These are phyloP conservation scores for Cochlearia excelsa DNA, from an alignment of 345 rosid genomes.

Conservation along the genomic window DNA sequence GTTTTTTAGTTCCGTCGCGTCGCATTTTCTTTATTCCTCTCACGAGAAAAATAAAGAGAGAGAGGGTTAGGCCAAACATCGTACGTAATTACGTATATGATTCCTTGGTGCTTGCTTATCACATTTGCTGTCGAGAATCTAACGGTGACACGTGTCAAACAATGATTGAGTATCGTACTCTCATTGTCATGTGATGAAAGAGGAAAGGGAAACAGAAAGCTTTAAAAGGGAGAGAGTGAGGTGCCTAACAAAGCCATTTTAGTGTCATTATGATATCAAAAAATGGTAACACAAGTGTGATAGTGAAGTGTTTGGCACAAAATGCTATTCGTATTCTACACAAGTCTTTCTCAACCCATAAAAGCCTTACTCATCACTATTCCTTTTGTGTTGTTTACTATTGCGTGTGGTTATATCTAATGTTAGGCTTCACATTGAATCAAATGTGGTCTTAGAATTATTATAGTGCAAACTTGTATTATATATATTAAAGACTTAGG, in stretches of 20 bases:
- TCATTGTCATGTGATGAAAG: not conserved
- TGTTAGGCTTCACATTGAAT: constrained; percentile 4
- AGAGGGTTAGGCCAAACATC: constrained; percentile 16
- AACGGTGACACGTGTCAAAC: constrained; percentile 18
- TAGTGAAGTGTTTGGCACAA: constrained; percentile 30
- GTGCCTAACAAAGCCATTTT: constrained; percentile 23
- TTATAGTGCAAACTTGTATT: too few species aligned
- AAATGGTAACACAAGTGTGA: not conserved
- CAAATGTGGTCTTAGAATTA: constrained; percentile 1
- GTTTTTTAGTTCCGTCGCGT: not conserved
- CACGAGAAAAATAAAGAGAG: not conserved
- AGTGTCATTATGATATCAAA: constrained; percentile 8
- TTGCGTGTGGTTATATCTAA: constrained; percentile 16
- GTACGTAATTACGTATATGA: constrained; percentile 9
- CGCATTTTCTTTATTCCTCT: not conserved
- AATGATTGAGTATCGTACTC: constrained; percentile 16
- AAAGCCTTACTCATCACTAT: constrained; percentile 19
- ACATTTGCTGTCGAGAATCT: constrained; percentile 17
- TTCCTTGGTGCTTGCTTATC: constrained; percentile 20
- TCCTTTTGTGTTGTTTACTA: constrained; percentile 4
- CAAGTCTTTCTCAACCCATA: constrained; percentile 21
- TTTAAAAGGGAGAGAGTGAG: constrained; percentile 20
- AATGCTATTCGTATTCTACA: constrained; percentile 19
- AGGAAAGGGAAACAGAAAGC: constrained; percentile 30
- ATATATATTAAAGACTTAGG: too few species aligned